These are phyloP conservation scores for Blastomyces silverae DNA, from an alignment of 2,329 filamentous ascomycete species.

Conservation along the genomic window DNA sequence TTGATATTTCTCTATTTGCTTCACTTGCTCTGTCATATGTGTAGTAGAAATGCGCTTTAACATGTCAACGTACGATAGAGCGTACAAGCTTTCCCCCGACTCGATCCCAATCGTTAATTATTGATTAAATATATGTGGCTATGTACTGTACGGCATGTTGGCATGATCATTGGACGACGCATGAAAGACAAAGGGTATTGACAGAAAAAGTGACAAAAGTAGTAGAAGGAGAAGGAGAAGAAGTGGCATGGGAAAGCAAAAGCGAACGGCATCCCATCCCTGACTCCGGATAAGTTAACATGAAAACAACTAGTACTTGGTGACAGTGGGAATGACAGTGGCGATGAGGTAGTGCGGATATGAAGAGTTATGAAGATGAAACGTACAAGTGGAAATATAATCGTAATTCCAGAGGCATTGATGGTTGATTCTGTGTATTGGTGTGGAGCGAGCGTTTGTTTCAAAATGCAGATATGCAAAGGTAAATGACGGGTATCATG, in stretches of 20 bases:
- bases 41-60: not conserved
- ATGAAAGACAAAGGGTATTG: constrained; percentile 3
- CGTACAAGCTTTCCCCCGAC: not conserved
- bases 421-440: not conserved
- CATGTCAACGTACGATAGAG: not conserved
- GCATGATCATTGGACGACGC: constrained; percentile 6
- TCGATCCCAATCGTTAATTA: not conserved
- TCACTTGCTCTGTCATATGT: not conserved
- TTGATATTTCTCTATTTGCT: not conserved
- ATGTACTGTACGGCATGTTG: not conserved
- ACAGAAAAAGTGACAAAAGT: not conserved
- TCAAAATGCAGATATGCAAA: constrained; percentile 2
- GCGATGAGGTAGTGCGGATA: too few relatives aligned
- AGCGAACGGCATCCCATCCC: not conserved
- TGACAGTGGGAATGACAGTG: constrained; percentile 4
- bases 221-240: not conserved
- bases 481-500: not conserved
- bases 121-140: constrained; percentile 2
- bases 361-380: not conserved
- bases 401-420: not conserved
- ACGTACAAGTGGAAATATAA: not conserved
- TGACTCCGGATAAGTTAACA: not conserved
- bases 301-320: not conserved
- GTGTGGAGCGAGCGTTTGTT: not conserved
- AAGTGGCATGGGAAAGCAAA: not conserved